Evolutionary conservation across 306 rosid species (phyloP).

Genomic region (Prunus campanulata): DNA sequence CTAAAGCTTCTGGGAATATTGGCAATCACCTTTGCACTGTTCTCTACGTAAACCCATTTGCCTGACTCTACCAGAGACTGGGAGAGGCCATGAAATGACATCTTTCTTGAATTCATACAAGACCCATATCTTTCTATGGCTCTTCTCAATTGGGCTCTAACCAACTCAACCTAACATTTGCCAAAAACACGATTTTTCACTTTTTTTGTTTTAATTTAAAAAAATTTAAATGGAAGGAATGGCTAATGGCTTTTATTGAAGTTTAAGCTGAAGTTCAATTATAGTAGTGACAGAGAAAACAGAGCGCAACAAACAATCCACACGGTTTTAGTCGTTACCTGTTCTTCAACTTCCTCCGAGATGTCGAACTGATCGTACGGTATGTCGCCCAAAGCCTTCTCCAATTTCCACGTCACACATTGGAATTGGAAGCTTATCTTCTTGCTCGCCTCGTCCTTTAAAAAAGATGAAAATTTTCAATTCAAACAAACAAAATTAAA

Average conservation of each 20-base stretch:
- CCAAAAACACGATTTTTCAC: neutral
- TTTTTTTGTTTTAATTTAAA: neutral
- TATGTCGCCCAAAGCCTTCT: conserved; percentile 61
- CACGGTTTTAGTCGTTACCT: conserved; percentile 44
- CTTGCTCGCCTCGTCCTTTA: conserved; percentile 71
- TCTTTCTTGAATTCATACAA: conserved; percentile 42
- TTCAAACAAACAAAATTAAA: neutral
- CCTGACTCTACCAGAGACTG: conserved; percentile 48
- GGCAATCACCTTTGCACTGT: conserved; percentile 17
- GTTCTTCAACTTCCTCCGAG: conserved; percentile 93
- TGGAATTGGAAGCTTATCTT: conserved; percentile 70
- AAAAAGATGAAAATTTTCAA: conserved; percentile 37
- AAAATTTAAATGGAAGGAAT: neutral
- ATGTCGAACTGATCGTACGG: conserved; percentile 68
- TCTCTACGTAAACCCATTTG: conserved; percentile 36
- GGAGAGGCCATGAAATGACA: conserved; percentile 43
- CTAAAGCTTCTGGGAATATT: conserved; percentile 24
- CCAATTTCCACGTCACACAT: conserved; percentile 85
- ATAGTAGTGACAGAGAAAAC: neutral
- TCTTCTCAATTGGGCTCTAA: conserved; percentile 77
- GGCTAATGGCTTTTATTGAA: too few species aligned
- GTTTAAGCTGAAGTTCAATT: neutral
- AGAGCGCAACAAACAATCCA: neutral
- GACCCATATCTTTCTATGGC: conserved; percentile 76
- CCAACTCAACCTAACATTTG: conserved; percentile 74